Evolutionary conservation across 2,329 filamentous ascomycete genomes (phyloP).

Genomic region (Cyphellophora attinorum): DNA sequence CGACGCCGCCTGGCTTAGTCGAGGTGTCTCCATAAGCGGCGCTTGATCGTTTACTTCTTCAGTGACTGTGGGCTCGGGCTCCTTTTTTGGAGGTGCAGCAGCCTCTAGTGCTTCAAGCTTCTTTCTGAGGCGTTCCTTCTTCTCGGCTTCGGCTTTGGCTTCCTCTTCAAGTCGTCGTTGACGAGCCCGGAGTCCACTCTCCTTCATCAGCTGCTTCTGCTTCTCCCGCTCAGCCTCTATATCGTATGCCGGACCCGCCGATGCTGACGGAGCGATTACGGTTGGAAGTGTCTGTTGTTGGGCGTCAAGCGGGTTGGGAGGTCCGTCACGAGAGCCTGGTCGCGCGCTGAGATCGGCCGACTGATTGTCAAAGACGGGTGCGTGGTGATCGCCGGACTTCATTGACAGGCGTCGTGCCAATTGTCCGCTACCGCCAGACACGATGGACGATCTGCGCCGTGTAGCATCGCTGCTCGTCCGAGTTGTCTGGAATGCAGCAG

Average conservation of each 20-base stretch:
- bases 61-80: constrained; percentile 7
- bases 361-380: constrained; percentile 26
- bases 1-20: constrained; percentile 17
- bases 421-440: constrained; percentile 74
- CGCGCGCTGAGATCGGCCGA: constrained; percentile 26
- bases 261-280: constrained; percentile 20
- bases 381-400: constrained; percentile 34
- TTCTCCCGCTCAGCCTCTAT: constrained; percentile 22
- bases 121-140: constrained; percentile 47
- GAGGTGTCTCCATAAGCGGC: constrained; percentile 19
- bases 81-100: constrained; percentile 24
- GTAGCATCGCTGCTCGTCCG: constrained; percentile 58
- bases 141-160: constrained; percentile 47
- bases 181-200: constrained; percentile 47
- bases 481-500: constrained; percentile 74
- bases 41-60: background rate
- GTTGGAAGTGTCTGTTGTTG: constrained; percentile 20
- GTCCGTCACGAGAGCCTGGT: constrained; percentile 18
- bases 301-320: constrained; percentile 6
- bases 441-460: constrained; percentile 78
- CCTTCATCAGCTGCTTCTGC: constrained; percentile 52
- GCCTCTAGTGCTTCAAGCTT: constrained; percentile 46
- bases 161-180: constrained; percentile 45
- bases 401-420: constrained; percentile 56
- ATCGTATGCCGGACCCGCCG: constrained; percentile 13